Evolutionary conservation across 768 basidiomycete species (phyloP).

Genomic region (Termitomyces sp.): DNA sequence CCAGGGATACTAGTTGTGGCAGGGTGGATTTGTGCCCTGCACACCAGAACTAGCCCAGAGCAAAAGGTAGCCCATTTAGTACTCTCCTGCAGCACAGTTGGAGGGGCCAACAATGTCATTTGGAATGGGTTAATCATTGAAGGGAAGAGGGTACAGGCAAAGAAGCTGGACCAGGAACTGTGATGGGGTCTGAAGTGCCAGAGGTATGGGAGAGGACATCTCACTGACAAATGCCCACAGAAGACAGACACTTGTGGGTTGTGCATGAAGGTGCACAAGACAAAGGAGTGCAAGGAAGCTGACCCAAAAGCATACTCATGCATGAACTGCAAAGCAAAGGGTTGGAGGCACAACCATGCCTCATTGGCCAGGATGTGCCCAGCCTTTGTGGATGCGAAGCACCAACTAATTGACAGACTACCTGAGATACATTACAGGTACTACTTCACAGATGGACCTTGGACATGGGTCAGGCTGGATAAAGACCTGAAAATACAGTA

Average conservation of each 20-base stretch:
- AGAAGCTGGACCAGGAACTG: no score
- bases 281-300: not conserved
- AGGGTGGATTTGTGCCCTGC: no score
- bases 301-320: not conserved
- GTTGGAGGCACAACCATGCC: not conserved
- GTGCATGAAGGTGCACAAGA: not conserved
- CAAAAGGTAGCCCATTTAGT: no score
- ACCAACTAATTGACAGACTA: not conserved
- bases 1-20: no score
- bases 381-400: not conserved
- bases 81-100: no score
- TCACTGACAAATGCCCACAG: no score
- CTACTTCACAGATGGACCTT: not conserved
- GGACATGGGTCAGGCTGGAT: not conserved
- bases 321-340: not conserved
- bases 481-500: not conserved
- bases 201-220: no score
- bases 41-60: no score
- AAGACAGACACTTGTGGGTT: not conserved
- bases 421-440: not conserved
- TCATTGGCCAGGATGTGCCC: not conserved
- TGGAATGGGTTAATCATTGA: no score
- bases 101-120: no score
- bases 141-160: no score
- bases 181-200: no score